Base-by-base conservation (phyloP, 768 basidiomycete genomes). In the Pleurotus platypus region DNA sequence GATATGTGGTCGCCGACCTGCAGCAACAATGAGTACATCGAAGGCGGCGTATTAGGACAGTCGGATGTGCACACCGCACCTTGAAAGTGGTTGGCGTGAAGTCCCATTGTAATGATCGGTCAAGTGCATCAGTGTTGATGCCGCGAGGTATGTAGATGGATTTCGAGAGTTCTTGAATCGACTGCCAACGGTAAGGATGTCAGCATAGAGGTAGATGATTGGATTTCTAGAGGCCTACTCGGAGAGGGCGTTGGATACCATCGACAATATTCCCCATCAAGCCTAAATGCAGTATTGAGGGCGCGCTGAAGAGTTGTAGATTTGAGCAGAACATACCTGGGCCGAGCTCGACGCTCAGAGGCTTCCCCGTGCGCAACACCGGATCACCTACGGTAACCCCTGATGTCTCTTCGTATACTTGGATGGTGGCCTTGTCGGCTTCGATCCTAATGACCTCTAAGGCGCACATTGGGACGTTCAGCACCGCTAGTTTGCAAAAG, bases 71-170 rank as follows among this genome's bases (percentile, higher is more conserved):
- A 18, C 45, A 43, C 61, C 63, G 20, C 65, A 90, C 90, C 75
- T 90, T 91, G 78, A 85, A 91, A 46, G 82, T 77, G 8, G 82
- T 75, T 7, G 94, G 95, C 51, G 83, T 89, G 71, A 98, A 99
- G 70, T 99, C 97, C 97, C 97, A 99, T 69, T 92, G 78, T 60
- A 94, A 72, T 16, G 79, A 79, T 49, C 97, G 86, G 69, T 94
- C 92, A 24, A 99, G 83, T 22, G 95, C 91, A 62, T 95, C 86
- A 35, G 97, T 98, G 74, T 98, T 98, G 73, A 99, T 98, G 56
- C 97, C 97, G 66, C 94, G 90, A 62, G 97, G 97, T 60, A 99
- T 98, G 74, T 99, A 99, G 67, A 99, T 99, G n/a, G 94, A 97
- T 66, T 98, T 90, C 46, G 97, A 98, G 42, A 92, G 81, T 67